Base-by-base conservation (phyloP, 176 grass and related monocot genomes). In the Neostapfia colusana region DNA sequence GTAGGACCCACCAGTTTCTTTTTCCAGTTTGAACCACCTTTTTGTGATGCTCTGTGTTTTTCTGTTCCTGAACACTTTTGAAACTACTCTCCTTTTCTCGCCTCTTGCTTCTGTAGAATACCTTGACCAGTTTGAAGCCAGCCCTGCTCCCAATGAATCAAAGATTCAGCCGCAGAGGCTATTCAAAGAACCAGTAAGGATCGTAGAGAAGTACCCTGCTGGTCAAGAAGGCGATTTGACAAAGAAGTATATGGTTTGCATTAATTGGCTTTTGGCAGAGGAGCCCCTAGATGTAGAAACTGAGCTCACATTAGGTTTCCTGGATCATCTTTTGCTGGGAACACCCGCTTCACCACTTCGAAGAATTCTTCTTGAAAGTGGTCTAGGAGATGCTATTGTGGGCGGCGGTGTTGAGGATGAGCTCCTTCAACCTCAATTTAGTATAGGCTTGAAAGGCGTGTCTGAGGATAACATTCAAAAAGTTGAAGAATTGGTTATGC, bases 381-480 rank as follows among this genome's bases (percentile, higher is more conserved):
- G 83, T 63, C 65, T 99, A 63, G 95, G 92, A 78, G 95, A 95
- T 82, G 89, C 91, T 53, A 94, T 95, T 35, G 85, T 99, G 26
- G 95, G 95, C 38, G 91, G 95, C 85, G 95, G 95, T 88, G 60
- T 99, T 83, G 95, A 99, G 74, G 91, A 99, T 88, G 95, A 95
- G 44, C 85, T 99, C 57, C 91, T 99, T 82, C 95, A 99, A 53
- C 91, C 95, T 34, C 89, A 92, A 40, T 95, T 99, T 67, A 99
- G 95, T 73, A 87, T 99, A 79, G 95, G 92, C 39, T 79, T 99
- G 54, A 99, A 99, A 89, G 89, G 89, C 85, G 87, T 99, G 18
- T 92, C 87, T 42, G 86, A 95, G 70, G 85, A 90, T 43, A 85
- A 89, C 68, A 90, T 92, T 83, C 34, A 87, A 64, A 92, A 92